phyloP scores from a whole-genome alignment of 2,329 filamentous ascomycete species.

The Diaporthe sp. region DNA sequence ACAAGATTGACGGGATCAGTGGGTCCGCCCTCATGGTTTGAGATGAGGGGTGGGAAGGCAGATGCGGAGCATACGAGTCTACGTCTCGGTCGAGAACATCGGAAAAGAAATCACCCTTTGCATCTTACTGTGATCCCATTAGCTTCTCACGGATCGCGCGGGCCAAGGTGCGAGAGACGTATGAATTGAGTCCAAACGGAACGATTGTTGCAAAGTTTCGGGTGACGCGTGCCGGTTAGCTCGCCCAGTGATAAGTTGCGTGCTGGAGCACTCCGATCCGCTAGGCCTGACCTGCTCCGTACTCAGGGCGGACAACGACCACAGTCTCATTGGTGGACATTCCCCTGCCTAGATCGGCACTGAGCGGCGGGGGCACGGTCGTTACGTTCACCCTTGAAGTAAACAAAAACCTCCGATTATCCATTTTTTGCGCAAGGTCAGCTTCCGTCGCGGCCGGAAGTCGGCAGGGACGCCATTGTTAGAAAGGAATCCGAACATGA shows the following conservation, averaged over 20 bases:
- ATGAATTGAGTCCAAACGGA: background rate
- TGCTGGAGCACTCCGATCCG: slow-evolving; percentile 34
- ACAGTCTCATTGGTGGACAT: slow-evolving; percentile 39
- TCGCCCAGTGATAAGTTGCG: slow-evolving; percentile 1
- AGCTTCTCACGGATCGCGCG: background rate
- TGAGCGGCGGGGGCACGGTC: background rate
- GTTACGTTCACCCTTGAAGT: background rate
- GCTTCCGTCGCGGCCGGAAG: background rate
- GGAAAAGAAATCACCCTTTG: background rate
- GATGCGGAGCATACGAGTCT: background rate
- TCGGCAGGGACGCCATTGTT: background rate
- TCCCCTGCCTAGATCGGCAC: background rate
- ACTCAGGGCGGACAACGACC: background rate
- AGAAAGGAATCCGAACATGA: background rate
- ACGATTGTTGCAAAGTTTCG: background rate
- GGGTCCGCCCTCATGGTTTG: slow-evolving; percentile 21
- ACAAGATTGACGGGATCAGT: slow-evolving; percentile 30
- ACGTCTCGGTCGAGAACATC: background rate
- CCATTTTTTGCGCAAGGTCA: slow-evolving; percentile 6
- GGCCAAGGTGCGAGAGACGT: background rate
- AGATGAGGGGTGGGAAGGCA: background rate
- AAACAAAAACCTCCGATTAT: background rate
- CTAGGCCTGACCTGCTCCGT: slow-evolving; percentile 15
- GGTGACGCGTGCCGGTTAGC: background rate
- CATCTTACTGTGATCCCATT: background rate